phyloP scores from a whole-genome alignment of 192 early-diverging fungal genomes.

The Martensiomyces pterosporus region DNA sequence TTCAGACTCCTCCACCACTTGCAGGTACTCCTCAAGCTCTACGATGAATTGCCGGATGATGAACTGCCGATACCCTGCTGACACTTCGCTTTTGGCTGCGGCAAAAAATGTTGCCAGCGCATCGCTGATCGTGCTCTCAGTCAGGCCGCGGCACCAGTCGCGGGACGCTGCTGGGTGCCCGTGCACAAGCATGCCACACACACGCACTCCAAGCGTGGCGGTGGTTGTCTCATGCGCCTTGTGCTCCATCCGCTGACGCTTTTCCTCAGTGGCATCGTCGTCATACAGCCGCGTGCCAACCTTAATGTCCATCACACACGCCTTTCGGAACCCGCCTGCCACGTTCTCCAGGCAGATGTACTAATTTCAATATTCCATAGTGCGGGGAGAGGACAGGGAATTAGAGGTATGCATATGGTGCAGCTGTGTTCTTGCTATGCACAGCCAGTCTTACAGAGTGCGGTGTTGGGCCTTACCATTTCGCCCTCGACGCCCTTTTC shows the following conservation, averaged over 20 bases:
- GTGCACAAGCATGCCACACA: conserved; percentile 70
- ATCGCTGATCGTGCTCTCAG: conserved; percentile 49
- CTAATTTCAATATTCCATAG: conserved; percentile 22
- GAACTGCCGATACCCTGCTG: conserved; percentile 49
- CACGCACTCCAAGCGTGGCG: conserved; percentile 56
- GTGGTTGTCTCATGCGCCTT: conserved; percentile 69
- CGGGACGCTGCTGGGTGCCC: conserved; percentile 8
- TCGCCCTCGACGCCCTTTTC: not conserved
- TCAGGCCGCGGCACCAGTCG: conserved; percentile 22
- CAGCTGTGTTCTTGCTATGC: not conserved
- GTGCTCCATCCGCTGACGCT: conserved; percentile 59
- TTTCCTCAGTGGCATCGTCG: conserved; percentile 65
- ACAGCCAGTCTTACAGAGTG: not conserved
- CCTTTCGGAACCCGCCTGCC: conserved; percentile 57
- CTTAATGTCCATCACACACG: conserved; percentile 87
- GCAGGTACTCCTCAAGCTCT: conserved; percentile 55
- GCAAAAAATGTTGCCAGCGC: conserved; percentile 65
- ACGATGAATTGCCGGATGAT: conserved; percentile 60
- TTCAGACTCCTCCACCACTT: conserved; percentile 52
- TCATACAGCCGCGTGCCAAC: conserved; percentile 77
- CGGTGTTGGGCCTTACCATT: not conserved
- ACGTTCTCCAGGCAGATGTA: conserved; percentile 78
- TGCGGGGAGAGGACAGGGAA: too few relatives aligned
- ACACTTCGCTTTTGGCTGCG: conserved; percentile 34
- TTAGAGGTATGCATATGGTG: conserved; percentile 40